Percentiles rank a stretch among this genome's conserved stretches.
Conservation (phyloP, 352 stramenopile species). For the Phytophthora podocarpi region DNA sequence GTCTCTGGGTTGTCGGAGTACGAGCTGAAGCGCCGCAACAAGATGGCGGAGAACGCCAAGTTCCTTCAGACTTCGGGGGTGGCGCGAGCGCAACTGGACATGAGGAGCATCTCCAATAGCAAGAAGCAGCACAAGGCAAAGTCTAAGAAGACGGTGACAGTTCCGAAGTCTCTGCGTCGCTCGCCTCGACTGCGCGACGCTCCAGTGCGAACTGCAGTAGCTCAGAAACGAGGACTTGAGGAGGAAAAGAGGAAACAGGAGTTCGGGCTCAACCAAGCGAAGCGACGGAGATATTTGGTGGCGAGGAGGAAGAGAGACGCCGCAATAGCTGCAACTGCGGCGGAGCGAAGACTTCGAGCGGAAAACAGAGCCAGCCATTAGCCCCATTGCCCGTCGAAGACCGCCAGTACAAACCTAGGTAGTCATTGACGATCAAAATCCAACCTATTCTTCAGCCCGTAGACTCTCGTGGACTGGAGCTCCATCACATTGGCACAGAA, state of each 20-base stretch:
- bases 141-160: constrained; percentile 2
- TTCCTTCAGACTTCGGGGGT: constrained; percentile 39
- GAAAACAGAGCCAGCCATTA: background rate
- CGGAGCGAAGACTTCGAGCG: background rate
- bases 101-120: constrained; percentile 6
- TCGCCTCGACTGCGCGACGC: background rate
- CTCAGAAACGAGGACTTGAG: background rate
- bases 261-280: background rate
- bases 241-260: constrained; percentile 5
- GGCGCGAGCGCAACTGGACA: background rate
- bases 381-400: too few relatives aligned
- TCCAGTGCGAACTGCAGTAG: background rate
- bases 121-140: constrained; percentile 3
- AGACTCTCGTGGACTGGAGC: too few relatives aligned
- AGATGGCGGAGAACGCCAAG: constrained; percentile 35
- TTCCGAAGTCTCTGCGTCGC: too few relatives aligned
- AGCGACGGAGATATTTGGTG: background rate
- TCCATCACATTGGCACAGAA: too few relatives aligned
- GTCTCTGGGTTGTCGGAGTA: constrained; percentile 32
- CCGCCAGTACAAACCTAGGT: too few relatives aligned
- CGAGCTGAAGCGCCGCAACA: constrained; percentile 34
- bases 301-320: constrained; percentile 6
- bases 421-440: too few relatives aligned
- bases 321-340: background rate
- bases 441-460: too few relatives aligned